Evolutionary conservation across 2,329 filamentous ascomycete species (phyloP), one percentile per base, ranked within the genome.

Genomic region (Diaporthe ampelina): DNA sequence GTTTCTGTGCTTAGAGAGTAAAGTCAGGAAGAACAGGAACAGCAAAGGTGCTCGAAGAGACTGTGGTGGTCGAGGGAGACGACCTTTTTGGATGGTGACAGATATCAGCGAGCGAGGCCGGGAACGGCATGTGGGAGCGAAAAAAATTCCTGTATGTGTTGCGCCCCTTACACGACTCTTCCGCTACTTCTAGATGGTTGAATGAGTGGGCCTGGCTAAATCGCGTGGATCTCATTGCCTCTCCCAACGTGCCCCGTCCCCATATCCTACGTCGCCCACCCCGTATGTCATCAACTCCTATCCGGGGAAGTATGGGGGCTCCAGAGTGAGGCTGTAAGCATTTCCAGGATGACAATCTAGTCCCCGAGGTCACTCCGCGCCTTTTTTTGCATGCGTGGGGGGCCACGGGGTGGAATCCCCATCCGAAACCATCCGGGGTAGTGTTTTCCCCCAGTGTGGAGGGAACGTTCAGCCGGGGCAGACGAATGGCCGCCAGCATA

Each of bases 371-470:
- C 58, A 45, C 58, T 45, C 58, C 58, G 37, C 58, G 58, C 58
- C 58, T 61, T 61, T 43, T 29, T 40, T 40, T 9, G 57, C 35
- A n/a, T 59, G 57, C 17, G 45, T 21, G 45, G 57, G 57, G 32
- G 57, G 2, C 21, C 8, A 61, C 19, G 37, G 58, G 58, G 58
- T 40, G 37, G 58, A 61, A 43, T 9, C 58, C 37, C 58, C 37
- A 45, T 61, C 58, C 58, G 58, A 40, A 13, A 13, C 37, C 37
- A 40, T 40, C 37, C 37, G 37, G 58, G 58, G 58, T 61, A 43
- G 58, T 61, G 58, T 61, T 61, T 61, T 61, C 58, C 58, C 57
- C 57, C 57, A 61, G 35, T 40, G 57, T 61, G 58, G 58, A 61
- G 58, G 37, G 43, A 61, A 61, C 58, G 37, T 61, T 61, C 58